Percentiles rank a stretch among this genome's conserved stretches.
Conservation (phyloP, 73 alveolate species). For the Blepharisma japonicum region DNA sequence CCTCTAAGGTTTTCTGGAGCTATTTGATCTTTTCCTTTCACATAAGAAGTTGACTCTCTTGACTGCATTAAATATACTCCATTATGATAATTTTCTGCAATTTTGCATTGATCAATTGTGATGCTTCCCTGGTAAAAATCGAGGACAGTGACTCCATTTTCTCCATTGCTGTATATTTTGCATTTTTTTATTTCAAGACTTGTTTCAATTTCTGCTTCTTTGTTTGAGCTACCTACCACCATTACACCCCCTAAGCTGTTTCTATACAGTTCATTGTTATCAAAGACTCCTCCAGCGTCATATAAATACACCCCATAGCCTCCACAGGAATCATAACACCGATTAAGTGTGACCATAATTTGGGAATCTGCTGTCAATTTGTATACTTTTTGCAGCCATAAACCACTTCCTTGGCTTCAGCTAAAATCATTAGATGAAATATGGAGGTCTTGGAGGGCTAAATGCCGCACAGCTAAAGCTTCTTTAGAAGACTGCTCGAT, state of each 20-base stretch:
- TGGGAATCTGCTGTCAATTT: background rate
- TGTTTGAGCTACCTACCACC: constrained; percentile 26
- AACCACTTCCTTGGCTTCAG: constrained; percentile 8
- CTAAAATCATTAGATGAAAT: background rate
- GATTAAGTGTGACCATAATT: background rate
- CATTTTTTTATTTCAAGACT: background rate
- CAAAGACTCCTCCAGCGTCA: constrained; percentile 33
- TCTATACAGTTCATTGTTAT: constrained; percentile 9
- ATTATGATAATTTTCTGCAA: constrained; percentile 19
- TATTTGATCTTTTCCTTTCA: background rate
- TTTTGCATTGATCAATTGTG: background rate
- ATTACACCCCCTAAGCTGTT: constrained; percentile 36
- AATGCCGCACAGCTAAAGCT: constrained; percentile 29
- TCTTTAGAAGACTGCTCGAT: constrained; percentile 11
- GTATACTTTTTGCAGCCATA: constrained; percentile 27
- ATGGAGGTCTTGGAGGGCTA: background rate
- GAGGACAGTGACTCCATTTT: constrained; percentile 34
- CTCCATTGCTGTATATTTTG: constrained; percentile 27
- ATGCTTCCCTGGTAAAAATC: constrained; percentile 33
- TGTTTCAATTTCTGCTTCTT: constrained; percentile 4
- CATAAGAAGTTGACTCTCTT: background rate
- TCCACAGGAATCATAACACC: constrained; percentile 16
- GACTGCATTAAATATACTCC: constrained; percentile 31
- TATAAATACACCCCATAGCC: constrained; percentile 32
- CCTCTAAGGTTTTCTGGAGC: background rate